Base-by-base conservation (phyloP, 305 asterid genomes). In the Ajuga reptans region DNA sequence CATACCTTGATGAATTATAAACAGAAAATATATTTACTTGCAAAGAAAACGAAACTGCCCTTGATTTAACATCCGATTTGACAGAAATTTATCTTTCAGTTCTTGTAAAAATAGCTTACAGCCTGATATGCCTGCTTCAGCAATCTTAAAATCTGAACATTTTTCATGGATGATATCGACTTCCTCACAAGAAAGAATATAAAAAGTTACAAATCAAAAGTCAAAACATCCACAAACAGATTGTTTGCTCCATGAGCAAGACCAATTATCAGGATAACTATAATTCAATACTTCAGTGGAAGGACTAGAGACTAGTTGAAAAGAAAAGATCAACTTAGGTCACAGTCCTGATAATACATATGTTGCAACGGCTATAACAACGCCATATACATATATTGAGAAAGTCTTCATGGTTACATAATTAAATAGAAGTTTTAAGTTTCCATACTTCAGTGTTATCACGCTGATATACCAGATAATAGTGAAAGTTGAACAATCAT, bases 401-500 rank as follows among this genome's bases (percentile, higher is more conserved):
- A 17, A 60, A 51, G 29, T n/a, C 3, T 34, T 43, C 50, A 18
- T 57, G 47, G 59, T 59, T 49, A 31, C 27, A 21, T 21, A n/a
- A n/a, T n/a, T n/a, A n/a, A n/a, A n/a, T n/a, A n/a, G n/a, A n/a
- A n/a, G n/a, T 1, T 27, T 27, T 27, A 27, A 27, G 31, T 1
- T 27, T 27, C 31, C 3, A 27, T 8, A 18, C 2, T 27, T 33
- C 27, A 56, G 10, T 11, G 41, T 54, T 54, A 27, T 6, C 45
- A 33, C 37, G 57, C 42, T 46, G 47, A 49, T 61, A 55, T 64
- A 57, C 69, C 52, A 27, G 49, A 75, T 45, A 71, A 42, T 41
- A 74, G 69, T 15, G 66, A 29, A 73, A 75, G 37, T 46, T 56
- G 72, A 72, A 64, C 43, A 42, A 54, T 12, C 31, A 71, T 46